Evolutionary conservation across 192 early-diverging fungal genomes (phyloP).

Genomic region (Coemansia sp.): DNA sequence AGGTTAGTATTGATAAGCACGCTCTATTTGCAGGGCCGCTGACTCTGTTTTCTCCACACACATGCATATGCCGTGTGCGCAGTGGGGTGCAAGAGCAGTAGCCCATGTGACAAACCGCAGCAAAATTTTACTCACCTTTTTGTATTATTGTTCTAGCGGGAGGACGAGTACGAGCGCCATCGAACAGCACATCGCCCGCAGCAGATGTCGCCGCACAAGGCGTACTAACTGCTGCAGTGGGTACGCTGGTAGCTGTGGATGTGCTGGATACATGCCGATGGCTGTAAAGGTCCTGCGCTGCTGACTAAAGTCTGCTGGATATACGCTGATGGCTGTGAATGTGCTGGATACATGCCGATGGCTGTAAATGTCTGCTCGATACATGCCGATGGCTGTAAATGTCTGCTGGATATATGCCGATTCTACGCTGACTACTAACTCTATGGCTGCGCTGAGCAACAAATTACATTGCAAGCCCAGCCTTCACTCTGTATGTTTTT

Average conservation of each 20-base stretch:
- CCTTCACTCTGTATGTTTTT: slow-evolving; percentile 11
- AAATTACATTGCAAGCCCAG: neutral
- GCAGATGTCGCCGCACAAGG: slow-evolving; percentile 22
- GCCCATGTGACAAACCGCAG: neutral
- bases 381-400: no score
- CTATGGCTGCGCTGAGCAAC: no score
- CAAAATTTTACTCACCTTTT: neutral
- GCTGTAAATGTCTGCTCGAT: no score
- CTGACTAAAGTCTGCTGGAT: no score
- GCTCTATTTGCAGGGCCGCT: neutral
- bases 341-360: no score
- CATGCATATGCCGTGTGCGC: neutral
- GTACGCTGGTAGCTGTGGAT: no score
- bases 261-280: no score
- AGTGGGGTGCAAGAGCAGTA: neutral
- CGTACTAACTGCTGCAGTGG: neutral
- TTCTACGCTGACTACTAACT: neutral
- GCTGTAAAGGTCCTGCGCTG: no score
- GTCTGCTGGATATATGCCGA: no score
- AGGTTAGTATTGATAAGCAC: slow-evolving; percentile 27
- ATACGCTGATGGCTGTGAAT: no score
- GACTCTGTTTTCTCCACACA: slow-evolving; percentile 3
- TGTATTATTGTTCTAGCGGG: slow-evolving; percentile 6
- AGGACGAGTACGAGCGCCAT: slow-evolving; percentile 16
- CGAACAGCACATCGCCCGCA: slow-evolving; percentile 9